A percentile compares a stretch with the other conserved stretches of the same genome.
These are phyloP conservation scores for Cladophialophora immunda DNA, from an alignment of 2,329 filamentous ascomycete species.

Conservation along the genomic window DNA sequence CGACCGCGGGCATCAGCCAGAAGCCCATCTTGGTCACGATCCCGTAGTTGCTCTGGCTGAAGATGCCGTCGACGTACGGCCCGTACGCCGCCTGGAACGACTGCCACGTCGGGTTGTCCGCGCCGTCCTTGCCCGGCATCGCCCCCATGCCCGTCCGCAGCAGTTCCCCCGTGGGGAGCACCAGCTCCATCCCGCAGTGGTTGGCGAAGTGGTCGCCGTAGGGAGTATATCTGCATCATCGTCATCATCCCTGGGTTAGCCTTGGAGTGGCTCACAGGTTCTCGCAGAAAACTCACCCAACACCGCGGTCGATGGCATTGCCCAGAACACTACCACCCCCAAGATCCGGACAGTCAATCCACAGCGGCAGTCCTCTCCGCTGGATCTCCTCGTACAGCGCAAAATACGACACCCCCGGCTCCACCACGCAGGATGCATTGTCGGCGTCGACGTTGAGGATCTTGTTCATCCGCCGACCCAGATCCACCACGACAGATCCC, in stretches of 20 bases:
- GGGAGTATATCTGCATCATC: slow-evolving; percentile 37
- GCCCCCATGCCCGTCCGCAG: slow-evolving; percentile 54
- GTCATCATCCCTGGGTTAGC: background rate
- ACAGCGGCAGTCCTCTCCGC: slow-evolving; percentile 50
- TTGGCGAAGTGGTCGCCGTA: slow-evolving; percentile 58
- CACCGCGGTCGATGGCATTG: slow-evolving; percentile 59
- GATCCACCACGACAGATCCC: slow-evolving; percentile 57
- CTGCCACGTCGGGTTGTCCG: slow-evolving; percentile 48
- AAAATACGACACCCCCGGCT: slow-evolving; percentile 58
- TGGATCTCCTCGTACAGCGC: slow-evolving; percentile 55
- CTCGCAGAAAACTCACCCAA: slow-evolving; percentile 42
- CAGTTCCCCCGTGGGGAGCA: slow-evolving; percentile 51
- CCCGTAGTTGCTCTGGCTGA: slow-evolving; percentile 46
- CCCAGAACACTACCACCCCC: slow-evolving; percentile 61
- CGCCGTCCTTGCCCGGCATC: slow-evolving; percentile 38
- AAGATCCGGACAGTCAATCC: slow-evolving; percentile 59
- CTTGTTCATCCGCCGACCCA: slow-evolving; percentile 50
- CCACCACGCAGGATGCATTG: slow-evolving; percentile 46
- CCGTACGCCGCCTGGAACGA: slow-evolving; percentile 45
- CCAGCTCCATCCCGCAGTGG: slow-evolving; percentile 56
- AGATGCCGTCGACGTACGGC: slow-evolving; percentile 49
- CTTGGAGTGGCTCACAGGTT: background rate
- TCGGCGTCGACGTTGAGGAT: slow-evolving; percentile 47
- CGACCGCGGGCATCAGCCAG: slow-evolving; percentile 44
- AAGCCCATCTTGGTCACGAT: slow-evolving; percentile 43